A percentile compares a stretch with the other conserved stretches of the same genome.
Evolutionary conservation across 2,329 filamentous ascomycete species (phyloP).

Genomic region (Stagonosporopsis vannaccii): DNA sequence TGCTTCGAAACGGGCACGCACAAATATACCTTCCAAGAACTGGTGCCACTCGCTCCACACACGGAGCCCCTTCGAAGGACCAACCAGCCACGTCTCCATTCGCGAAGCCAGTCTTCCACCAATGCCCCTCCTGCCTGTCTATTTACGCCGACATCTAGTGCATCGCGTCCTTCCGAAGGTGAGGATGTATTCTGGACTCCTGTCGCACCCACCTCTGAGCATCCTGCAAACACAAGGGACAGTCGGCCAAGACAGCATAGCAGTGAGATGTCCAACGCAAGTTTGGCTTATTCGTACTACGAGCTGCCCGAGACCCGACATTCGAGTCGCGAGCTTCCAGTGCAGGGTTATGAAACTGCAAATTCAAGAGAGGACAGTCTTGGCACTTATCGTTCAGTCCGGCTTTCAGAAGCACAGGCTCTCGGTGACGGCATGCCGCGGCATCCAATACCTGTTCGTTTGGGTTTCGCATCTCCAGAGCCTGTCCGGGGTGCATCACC

Average conservation of each 20-base stretch:
- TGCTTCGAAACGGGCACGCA: constrained; percentile 7
- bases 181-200: constrained; percentile 19
- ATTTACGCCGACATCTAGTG: background rate
- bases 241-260: constrained; percentile 21
- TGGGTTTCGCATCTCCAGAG: background rate
- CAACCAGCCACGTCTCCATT: constrained; percentile 10
- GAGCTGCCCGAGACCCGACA: constrained; percentile 38
- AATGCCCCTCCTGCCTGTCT: constrained; percentile 24
- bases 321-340: constrained; percentile 32
- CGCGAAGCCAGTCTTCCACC: constrained; percentile 36
- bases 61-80: constrained; percentile 33
- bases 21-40: constrained; percentile 17
- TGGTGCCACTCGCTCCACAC: constrained; percentile 11
- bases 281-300: constrained; percentile 43
- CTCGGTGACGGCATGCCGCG: constrained; percentile 2
- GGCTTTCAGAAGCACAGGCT: constrained; percentile 19
- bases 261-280: constrained; percentile 39
- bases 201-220: background rate
- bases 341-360: constrained; percentile 23
- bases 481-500: constrained; percentile 18
- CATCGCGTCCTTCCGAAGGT: constrained; percentile 14
- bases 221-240: background rate
- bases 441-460: constrained; percentile 1
- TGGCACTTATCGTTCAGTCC: constrained; percentile 34
- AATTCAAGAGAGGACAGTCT: constrained; percentile 23